These are phyloP conservation scores for Daldinia decipiens DNA, from an alignment of 495 filamentous ascomycete genomes.

Conservation along the genomic window DNA sequence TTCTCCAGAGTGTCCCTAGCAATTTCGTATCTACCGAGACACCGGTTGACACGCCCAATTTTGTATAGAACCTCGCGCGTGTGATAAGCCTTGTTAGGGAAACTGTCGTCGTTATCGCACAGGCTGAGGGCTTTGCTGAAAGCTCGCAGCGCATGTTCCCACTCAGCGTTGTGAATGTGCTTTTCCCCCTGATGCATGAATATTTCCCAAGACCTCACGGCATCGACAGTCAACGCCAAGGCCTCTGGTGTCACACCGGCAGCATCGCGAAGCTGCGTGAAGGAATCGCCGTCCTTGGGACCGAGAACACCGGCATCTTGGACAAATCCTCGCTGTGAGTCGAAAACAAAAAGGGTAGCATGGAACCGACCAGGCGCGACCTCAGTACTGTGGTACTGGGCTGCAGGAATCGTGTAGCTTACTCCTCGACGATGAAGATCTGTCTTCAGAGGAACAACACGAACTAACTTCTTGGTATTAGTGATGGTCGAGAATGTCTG, in stretches of 20 bases:
- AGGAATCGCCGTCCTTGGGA: slow-evolving; percentile 26
- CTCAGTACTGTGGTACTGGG: slow-evolving; percentile 18
- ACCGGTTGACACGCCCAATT: slow-evolving; percentile 38
- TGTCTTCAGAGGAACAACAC: background rate
- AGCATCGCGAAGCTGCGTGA: slow-evolving; percentile 30
- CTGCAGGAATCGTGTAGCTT: slow-evolving; percentile 31
- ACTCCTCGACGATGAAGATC: slow-evolving; percentile 11
- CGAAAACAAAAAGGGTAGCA: slow-evolving; percentile 42
- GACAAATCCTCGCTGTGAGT: slow-evolving; percentile 30
- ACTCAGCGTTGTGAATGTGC: slow-evolving; percentile 2
- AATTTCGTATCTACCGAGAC: slow-evolving; percentile 40
- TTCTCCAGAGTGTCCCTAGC: slow-evolving; percentile 26
- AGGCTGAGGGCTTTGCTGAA: slow-evolving; percentile 7
- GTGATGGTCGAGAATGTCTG: slow-evolving; percentile 26
- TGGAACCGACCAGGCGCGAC: slow-evolving; percentile 26
- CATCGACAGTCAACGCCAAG: slow-evolving; percentile 26
- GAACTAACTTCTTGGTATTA: slow-evolving; percentile 26
- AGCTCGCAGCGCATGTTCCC: slow-evolving; percentile 6
- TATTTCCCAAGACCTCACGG: slow-evolving; percentile 23
- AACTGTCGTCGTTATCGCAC: slow-evolving; percentile 6
- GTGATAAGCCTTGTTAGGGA: slow-evolving; percentile 7
- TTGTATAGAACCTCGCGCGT: slow-evolving; percentile 20
- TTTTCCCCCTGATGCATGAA: slow-evolving; percentile 20
- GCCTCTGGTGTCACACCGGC: slow-evolving; percentile 13
- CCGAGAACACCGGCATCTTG: slow-evolving; percentile 35